phyloP scores from a whole-genome alignment of 305 asterid genomes.

The Rubia peregrina region DNA sequence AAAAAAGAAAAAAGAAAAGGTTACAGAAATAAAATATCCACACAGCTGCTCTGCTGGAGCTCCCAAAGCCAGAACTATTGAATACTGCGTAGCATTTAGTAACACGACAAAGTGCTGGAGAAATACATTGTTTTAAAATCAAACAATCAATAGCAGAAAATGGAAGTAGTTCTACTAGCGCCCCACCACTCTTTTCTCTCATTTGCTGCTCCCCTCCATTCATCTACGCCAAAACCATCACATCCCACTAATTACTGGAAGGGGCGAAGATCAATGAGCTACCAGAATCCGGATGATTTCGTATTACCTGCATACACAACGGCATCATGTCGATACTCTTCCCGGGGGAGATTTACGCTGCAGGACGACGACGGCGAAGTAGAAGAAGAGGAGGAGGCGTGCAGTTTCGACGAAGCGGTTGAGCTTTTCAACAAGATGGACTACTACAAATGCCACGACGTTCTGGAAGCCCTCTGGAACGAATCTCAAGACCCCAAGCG shows the following conservation, averaged over 20 bases:
- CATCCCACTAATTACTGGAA: neutral
- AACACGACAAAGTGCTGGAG: neutral
- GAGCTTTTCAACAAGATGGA: slow-evolving; percentile 54
- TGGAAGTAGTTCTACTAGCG: slow-evolving; percentile 2
- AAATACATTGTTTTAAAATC: neutral
- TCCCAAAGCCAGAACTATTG: neutral
- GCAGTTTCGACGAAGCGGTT: slow-evolving; percentile 56
- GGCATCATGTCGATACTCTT: slow-evolving; percentile 41
- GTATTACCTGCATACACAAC: neutral
- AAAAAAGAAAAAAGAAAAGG: neutral
- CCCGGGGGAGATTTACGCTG: slow-evolving; percentile 38
- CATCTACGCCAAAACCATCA: neutral
- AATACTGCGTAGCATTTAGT: too few relatives aligned
- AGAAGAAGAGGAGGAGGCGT: slow-evolving; percentile 26
- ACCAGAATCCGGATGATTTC: neutral
- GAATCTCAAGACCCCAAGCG: slow-evolving; percentile 53
- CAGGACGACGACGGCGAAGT: slow-evolving; percentile 38
- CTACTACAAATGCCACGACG: slow-evolving; percentile 76
- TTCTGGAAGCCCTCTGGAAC: slow-evolving; percentile 68
- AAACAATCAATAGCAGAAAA: neutral
- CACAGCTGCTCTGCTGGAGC: slow-evolving; percentile 5
- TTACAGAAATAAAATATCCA: neutral
- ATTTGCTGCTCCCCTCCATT: neutral
- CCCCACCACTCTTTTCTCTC: slow-evolving; percentile 1
- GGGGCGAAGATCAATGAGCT: neutral